Evolutionary conservation across 176 grass and related monocot genomes (phyloP), one percentile per base, ranked within the genome.

Genomic region (Tillandsia fasciculata): DNA sequence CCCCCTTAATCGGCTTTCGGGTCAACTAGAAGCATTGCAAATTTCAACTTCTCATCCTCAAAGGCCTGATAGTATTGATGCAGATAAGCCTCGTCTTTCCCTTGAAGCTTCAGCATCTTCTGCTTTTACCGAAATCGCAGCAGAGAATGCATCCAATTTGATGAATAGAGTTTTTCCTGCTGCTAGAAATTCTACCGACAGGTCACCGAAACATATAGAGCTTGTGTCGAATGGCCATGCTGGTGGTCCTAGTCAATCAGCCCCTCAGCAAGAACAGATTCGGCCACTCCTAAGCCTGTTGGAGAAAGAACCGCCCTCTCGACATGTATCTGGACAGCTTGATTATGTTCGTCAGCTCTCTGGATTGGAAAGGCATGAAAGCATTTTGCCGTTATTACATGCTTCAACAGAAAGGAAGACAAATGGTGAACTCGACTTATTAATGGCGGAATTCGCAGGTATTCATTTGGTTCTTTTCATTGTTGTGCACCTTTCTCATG

Each of bases 351-450:
- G 75, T 48, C 87, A 93, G 47, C 75, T 93, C 49, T 93, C 94
- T 83, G 94, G 94, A 78, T 58, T 99, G 71, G 89, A 87, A 86
- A 92, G 75, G 50, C 94, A 99, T 79, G 94, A 99, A 75, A 99
- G 89, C 52, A 93, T 99, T 77, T 85, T 99, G 68, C 94, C 94
- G 50, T 85, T 99, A 61, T 81, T 99, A 58, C 94, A 99, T 90
- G 66, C 80, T 67, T 93, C 86, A 63, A 77, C 90, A n/a, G 87
- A 90, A 61, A 87, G 72, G 87, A 99, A 86, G 82, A 75, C 80
- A 58, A 90, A 90, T 13, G 94, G 94, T 27, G 94, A 93, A 86
- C 87, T 99, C 72, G 94, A 99, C 65, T 77, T 99, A 64, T 64
- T 97, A 53, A 88, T 99, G 89, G 85, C 83, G 11, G 89, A 90